Evolutionary conservation across 768 basidiomycete species (phyloP).

Genomic region (Rhodotorula sphaerocarpa): DNA sequence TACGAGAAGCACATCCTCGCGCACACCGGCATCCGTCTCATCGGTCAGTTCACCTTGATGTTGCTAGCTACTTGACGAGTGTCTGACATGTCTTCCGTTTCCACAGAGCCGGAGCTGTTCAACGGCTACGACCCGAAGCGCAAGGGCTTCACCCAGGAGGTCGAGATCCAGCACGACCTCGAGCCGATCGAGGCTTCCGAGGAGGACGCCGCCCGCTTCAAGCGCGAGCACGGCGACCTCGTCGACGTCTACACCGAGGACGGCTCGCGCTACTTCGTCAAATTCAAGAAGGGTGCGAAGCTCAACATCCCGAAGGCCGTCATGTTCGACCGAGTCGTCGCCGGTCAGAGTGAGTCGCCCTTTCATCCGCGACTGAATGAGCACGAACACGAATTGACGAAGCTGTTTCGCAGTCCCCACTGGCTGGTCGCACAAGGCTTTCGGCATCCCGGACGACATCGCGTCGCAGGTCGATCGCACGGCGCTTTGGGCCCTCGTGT

Average conservation of each 20-base stretch:
- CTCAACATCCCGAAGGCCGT: slow-evolving; percentile 89
- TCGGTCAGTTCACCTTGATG: slow-evolving; percentile 58
- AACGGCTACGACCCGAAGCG: slow-evolving; percentile 95
- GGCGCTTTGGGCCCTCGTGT: slow-evolving; percentile 88
- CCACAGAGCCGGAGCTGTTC: slow-evolving; percentile 92
- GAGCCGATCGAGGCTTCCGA: slow-evolving; percentile 90
- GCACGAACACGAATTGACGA: not conserved
- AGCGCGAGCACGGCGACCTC: slow-evolving; percentile 90
- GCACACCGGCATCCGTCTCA: slow-evolving; percentile 86
- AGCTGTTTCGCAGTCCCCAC: slow-evolving; percentile 62
- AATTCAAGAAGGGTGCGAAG: slow-evolving; percentile 91
- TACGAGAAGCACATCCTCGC: slow-evolving; percentile 89
- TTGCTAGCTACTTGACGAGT: not conserved
- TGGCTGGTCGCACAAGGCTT: slow-evolving; percentile 92
- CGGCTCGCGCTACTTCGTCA: slow-evolving; percentile 93
- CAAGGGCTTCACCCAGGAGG: slow-evolving; percentile 94
- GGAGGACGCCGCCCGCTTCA: slow-evolving; percentile 87
- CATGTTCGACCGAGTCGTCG: slow-evolving; percentile 86
- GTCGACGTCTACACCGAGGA: slow-evolving; percentile 89
- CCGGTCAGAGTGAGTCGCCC: slow-evolving; percentile 57
- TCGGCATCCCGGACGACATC: slow-evolving; percentile 94
- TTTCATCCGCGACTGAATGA: not conserved
- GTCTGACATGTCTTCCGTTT: not conserved
- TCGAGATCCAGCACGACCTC: slow-evolving; percentile 91
- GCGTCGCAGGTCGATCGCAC: slow-evolving; percentile 86